Conservation (phyloP, 306 rosid species). For the Astragalus glycyphyllos region DNA sequence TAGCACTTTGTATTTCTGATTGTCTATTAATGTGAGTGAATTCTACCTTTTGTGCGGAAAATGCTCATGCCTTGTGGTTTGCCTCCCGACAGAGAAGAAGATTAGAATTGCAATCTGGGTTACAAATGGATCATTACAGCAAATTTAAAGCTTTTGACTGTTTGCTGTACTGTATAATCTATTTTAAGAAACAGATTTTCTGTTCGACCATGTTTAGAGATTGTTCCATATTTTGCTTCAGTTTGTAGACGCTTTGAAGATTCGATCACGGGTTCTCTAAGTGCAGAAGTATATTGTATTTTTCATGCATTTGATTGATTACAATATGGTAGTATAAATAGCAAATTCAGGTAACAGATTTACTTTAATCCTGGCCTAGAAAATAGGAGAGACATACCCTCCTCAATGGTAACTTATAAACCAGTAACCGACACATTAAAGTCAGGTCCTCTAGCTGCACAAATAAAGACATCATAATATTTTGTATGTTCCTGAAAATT, state of each 20-base stretch:
- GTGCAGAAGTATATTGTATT: neutral
- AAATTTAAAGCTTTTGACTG: conserved; percentile 21
- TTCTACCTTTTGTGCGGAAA: conserved; percentile 59
- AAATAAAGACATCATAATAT: neutral
- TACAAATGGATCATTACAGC: conserved; percentile 15
- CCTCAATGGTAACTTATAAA: neutral
- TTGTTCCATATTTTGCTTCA: conserved; percentile 24
- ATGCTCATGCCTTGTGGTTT: conserved; percentile 97
- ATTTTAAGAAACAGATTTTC: conserved; percentile 20
- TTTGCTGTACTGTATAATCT: conserved; percentile 31
- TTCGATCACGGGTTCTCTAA: neutral
- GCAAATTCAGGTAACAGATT: neutral
- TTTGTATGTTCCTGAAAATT: neutral
- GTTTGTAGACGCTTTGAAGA: neutral
- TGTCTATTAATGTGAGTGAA: conserved; percentile 2
- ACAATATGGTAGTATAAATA: neutral
- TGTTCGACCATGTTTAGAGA: conserved; percentile 28
- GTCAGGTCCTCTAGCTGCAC: too few species aligned
- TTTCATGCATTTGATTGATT: neutral
- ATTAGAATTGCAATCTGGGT: conserved; percentile 44
- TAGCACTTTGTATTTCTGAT: neutral
- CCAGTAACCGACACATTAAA: too few species aligned
- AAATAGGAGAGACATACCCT: neutral
- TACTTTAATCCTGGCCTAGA: neutral
- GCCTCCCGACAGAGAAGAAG: conserved; percentile 94